Conservation (phyloP, 345 rosid species). For the Lagerstroemia speciosa region DNA sequence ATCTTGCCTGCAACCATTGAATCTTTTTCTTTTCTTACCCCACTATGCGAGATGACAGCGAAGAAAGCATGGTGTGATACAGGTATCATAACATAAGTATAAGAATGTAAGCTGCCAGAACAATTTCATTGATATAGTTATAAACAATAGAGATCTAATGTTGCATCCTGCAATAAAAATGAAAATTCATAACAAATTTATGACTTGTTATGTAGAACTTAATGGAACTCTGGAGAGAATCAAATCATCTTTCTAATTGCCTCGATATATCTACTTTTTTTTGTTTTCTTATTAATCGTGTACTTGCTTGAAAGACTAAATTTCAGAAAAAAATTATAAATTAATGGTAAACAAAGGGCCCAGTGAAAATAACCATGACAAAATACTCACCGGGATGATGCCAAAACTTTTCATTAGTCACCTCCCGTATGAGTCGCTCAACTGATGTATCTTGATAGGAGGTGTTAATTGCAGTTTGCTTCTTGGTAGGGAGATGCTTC, state of each 20-base stretch:
- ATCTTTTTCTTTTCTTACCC: background rate
- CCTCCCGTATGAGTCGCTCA: slow-evolving; percentile 96
- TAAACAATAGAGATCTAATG: background rate
- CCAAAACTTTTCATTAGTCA: slow-evolving; percentile 93
- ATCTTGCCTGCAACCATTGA: too few species aligned
- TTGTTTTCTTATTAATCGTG: background rate
- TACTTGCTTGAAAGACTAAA: background rate
- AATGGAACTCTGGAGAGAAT: background rate
- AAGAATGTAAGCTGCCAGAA: background rate
- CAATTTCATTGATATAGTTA: background rate
- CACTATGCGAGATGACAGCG: background rate
- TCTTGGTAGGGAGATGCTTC: slow-evolving; percentile 59
- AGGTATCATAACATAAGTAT: background rate
- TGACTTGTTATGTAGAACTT: background rate
- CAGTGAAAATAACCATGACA: background rate
- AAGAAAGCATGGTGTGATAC: background rate
- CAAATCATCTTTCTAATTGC: background rate
- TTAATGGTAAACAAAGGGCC: background rate
- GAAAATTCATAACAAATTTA: background rate
- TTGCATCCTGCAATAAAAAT: background rate
- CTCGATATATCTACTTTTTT: background rate
- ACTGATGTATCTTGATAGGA: slow-evolving; percentile 95
- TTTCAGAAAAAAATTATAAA: background rate
- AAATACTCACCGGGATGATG: slow-evolving; percentile 54
- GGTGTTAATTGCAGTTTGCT: slow-evolving; percentile 26